These are phyloP conservation scores for Rosa persica DNA, from an alignment of 306 rosid genomes.

Conservation along the genomic window DNA sequence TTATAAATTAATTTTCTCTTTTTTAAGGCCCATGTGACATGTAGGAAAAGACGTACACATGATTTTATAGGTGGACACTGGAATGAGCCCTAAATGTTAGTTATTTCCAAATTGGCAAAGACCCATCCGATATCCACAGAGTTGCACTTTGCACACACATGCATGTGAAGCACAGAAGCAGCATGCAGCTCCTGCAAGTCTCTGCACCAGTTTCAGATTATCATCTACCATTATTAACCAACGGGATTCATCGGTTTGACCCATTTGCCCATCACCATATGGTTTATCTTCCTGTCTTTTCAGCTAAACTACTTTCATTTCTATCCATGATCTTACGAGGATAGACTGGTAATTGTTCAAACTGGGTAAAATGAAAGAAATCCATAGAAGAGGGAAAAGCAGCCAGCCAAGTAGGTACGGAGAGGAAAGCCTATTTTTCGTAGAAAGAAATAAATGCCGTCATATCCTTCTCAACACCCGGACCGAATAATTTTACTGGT, in stretches of 20 bases:
- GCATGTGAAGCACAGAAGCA: neutral
- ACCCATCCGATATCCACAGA: neutral
- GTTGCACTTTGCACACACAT: neutral
- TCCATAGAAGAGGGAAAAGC: neutral
- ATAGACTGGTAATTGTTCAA: neutral
- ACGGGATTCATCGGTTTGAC: neutral
- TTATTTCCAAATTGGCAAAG: neutral
- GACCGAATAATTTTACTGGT: neutral
- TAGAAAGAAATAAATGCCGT: neutral
- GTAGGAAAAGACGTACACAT: neutral
- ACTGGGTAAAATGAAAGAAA: neutral
- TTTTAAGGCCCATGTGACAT: neutral
- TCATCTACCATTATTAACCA: neutral
- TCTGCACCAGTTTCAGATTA: conserved; percentile 2
- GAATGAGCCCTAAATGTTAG: neutral
- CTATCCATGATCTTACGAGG: neutral
- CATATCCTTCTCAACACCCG: neutral
- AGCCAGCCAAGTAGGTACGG: conserved; percentile 1
- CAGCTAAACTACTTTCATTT: neutral
- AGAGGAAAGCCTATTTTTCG: neutral
- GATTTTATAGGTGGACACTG: neutral
- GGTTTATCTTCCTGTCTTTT: neutral
- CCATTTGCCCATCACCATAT: neutral
- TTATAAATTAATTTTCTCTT: too few relatives aligned
- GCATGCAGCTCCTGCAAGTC: neutral